These are phyloP conservation scores for Massarina eburnea DNA, from an alignment of 2,329 filamentous ascomycete genomes.

Conservation along the genomic window DNA sequence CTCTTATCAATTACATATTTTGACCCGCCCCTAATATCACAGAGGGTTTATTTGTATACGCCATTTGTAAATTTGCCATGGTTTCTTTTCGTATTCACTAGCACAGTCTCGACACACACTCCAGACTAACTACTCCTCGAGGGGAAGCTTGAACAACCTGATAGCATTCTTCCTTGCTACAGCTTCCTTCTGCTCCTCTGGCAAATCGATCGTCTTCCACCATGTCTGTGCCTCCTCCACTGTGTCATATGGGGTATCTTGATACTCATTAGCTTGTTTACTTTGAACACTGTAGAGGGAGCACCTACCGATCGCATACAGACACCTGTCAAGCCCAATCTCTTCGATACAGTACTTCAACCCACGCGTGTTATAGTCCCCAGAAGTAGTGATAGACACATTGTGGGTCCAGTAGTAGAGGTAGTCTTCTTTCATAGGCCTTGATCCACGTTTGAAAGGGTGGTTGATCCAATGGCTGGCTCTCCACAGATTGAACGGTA, in stretches of 20 bases:
- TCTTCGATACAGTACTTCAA: slow-evolving; percentile 47
- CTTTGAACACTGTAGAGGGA: background rate
- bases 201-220: slow-evolving; percentile 31
- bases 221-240: slow-evolving; percentile 32
- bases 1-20: background rate
- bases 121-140: slow-evolving; percentile 13
- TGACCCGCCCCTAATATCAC: too few relatives aligned
- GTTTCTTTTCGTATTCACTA: background rate
- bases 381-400: slow-evolving; percentile 47
- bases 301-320: slow-evolving; percentile 42
- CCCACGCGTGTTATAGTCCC: slow-evolving; percentile 45
- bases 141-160: slow-evolving; percentile 28
- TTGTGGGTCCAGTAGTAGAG: slow-evolving; percentile 46
- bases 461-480: slow-evolving; percentile 50
- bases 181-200: slow-evolving; percentile 28
- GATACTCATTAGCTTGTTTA: background rate
- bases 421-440: slow-evolving; percentile 44
- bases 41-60: too few relatives aligned
- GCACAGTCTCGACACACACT: background rate
- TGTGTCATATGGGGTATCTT: slow-evolving; percentile 31
- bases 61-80: too few relatives aligned
- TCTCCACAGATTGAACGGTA: slow-evolving; percentile 47
- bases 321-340: slow-evolving; percentile 43
- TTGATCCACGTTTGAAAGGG: slow-evolving; percentile 41
- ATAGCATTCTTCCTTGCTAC: slow-evolving; percentile 28